A percentile compares a stretch with the other conserved stretches of the same genome.
Conservation (phyloP, 1,139 yeast species). For the Geotrichum europaeum region DNA sequence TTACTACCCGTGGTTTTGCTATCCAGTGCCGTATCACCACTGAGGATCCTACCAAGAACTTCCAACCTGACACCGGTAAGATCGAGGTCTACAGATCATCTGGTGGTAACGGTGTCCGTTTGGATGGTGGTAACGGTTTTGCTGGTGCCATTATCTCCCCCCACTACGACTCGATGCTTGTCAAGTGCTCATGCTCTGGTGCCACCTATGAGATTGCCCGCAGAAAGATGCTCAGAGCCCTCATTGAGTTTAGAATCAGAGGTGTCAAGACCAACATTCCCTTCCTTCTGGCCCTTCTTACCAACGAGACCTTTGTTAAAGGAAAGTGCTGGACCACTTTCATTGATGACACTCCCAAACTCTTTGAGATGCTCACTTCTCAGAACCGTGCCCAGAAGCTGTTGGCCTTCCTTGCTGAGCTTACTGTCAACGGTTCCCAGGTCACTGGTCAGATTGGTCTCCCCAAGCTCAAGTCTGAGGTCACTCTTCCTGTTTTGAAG, state of each 20-base stretch:
- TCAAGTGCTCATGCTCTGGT: conserved; percentile 94
- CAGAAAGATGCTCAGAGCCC: conserved; percentile 93
- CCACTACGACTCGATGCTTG: conserved; percentile 97
- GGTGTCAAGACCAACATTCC: conserved; percentile 99
- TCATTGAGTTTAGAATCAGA: conserved; percentile 95
- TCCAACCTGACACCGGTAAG: conserved; percentile 98
- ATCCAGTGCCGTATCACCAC: conserved; percentile 99
- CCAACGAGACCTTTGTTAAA: conserved; percentile 79
- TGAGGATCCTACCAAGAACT: conserved; percentile 93
- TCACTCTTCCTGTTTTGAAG: conserved; percentile 65
- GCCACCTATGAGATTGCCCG: conserved; percentile 95
- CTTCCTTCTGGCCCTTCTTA: conserved; percentile 84
- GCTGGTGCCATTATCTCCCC: conserved; percentile 98
- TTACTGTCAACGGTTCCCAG: conserved; percentile 91
- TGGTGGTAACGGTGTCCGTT: conserved; percentile 98
- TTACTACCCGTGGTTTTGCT: conserved; percentile 95
- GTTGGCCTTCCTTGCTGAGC: conserved; percentile 81
- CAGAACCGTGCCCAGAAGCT: conserved; percentile 96
- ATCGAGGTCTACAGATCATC: conserved; percentile 97
- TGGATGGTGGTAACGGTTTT: conserved; percentile 98
- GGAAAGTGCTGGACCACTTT: conserved; percentile 98
- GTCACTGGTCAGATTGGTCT: conserved; percentile 92
- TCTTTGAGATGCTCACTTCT: conserved; percentile 90
- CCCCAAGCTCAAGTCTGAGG: conserved; percentile 74
- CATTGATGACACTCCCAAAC: conserved; percentile 93